Percentiles rank a stretch among this genome's conserved stretches.
Conservation (phyloP, 345 rosid species). For the Raphanus sativus region DNA sequence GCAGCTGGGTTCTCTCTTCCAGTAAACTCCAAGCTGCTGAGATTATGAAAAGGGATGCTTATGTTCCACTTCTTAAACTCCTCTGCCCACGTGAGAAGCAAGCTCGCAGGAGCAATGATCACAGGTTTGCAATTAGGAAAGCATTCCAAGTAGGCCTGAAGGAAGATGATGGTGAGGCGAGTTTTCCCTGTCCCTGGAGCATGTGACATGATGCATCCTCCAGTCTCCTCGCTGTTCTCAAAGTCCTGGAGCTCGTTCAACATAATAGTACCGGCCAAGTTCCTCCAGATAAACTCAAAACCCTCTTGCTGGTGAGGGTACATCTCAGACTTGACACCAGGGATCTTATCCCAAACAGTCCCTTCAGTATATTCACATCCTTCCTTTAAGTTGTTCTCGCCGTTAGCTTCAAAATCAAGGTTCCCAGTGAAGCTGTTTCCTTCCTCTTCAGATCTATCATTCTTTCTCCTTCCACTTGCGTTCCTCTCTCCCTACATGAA, state of each 20-base stretch:
- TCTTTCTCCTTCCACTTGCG: slow-evolving; percentile 26
- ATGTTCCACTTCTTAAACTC: slow-evolving; percentile 72
- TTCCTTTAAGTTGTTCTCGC: slow-evolving; percentile 8
- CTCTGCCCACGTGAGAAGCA: slow-evolving; percentile 85
- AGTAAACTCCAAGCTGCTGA: slow-evolving; percentile 47
- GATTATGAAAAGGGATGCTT: slow-evolving; percentile 51
- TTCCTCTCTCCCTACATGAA: slow-evolving; percentile 28
- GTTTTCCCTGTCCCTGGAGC: slow-evolving; percentile 93
- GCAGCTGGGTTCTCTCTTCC: slow-evolving; percentile 48
- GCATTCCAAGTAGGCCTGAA: slow-evolving; percentile 51
- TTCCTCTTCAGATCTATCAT: slow-evolving; percentile 27
- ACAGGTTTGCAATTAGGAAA: slow-evolving; percentile 60
- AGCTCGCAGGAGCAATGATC: slow-evolving; percentile 65
- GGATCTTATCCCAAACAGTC: slow-evolving; percentile 72
- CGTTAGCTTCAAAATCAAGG: slow-evolving; percentile 20
- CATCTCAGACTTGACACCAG: slow-evolving; percentile 50
- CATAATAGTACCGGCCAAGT: slow-evolving; percentile 56
- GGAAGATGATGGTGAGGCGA: slow-evolving; percentile 63
- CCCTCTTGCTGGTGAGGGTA: slow-evolving; percentile 76
- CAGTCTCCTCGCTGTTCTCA: slow-evolving; percentile 28
- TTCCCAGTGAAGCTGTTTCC: slow-evolving; percentile 3
- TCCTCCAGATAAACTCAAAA: slow-evolving; percentile 77
- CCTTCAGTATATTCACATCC: slow-evolving; percentile 34
- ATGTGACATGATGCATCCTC: slow-evolving; percentile 81
- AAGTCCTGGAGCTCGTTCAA: slow-evolving; percentile 49